phyloP scores from a whole-genome alignment of 257 asterid genomes.

The Echium plantagineum region DNA sequence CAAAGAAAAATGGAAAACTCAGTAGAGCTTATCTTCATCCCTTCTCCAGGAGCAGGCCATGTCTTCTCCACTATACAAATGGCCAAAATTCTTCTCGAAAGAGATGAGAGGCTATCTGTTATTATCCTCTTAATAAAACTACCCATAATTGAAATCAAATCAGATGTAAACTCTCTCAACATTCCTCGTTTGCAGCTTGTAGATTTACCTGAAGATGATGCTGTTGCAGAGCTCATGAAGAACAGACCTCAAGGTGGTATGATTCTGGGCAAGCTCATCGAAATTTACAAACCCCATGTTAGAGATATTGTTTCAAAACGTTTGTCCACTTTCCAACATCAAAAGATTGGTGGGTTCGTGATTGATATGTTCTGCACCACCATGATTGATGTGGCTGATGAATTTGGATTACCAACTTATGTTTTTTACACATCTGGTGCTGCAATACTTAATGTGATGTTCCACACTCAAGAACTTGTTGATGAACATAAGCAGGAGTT shows the following conservation, averaged over 20 bases:
- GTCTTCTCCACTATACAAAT: slow-evolving; percentile 5
- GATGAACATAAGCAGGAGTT: slow-evolving; percentile 17
- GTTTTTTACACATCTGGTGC: slow-evolving; percentile 44
- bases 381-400: slow-evolving; percentile 41
- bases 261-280: slow-evolving; percentile 8
- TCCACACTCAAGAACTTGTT: slow-evolving; percentile 7
- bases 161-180: neutral
- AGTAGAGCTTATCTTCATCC: slow-evolving; percentile 13
- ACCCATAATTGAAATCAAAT: neutral
- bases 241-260: too few relatives aligned
- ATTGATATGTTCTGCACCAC: slow-evolving; percentile 47
- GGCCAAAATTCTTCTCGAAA: slow-evolving; percentile 7
- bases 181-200: too few relatives aligned
- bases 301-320: slow-evolving; percentile 20
- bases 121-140: slow-evolving; percentile 12
- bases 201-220: too few relatives aligned
- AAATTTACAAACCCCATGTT: slow-evolving; percentile 14
- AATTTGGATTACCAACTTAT: slow-evolving; percentile 31
- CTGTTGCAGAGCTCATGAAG: too few relatives aligned
- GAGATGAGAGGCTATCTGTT: slow-evolving; percentile 9
- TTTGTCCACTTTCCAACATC: neutral
- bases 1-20: neutral
- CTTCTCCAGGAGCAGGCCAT: slow-evolving; percentile 11
- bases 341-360: slow-evolving; percentile 24
- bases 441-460: slow-evolving; percentile 16